Evolutionary conservation across 2,329 filamentous ascomycete genomes (phyloP), one percentile per base, ranked within the genome.

Genomic region (Pyrenochaeta sp.): DNA sequence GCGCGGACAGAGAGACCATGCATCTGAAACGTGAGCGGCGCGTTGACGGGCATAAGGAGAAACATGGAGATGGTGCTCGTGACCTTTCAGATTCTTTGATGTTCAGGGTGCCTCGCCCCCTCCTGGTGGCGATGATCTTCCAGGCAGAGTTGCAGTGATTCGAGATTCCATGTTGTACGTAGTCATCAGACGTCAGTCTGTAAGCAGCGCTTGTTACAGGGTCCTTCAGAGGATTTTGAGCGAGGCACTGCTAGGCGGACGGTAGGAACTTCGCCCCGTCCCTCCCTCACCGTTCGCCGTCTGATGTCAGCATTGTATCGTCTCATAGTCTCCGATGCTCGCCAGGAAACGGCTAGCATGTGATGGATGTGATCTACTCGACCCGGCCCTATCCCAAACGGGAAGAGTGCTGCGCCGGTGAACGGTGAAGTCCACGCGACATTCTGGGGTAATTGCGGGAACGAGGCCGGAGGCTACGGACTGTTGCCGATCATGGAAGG

Each of bases 241-340:
- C 22, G 17, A 17, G 34, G 22, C 34, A 23, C 21, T 27, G 41
- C 34, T 20, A 44, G 20, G 21, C 27, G 35, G 34, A 29, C 41
- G 34, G 28, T 32, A 32, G 34, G 34, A 27, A 37, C 17, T 32
- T 35, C 46, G 46, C 29, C 26, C 47, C 42, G 37, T 45, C 35
- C 46, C 36, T 44, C 41, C 45, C 45, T 48, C 34, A 50, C 47
- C 47, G 47, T 41, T 50, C 15, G 38, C 47, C 37, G 42, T 41
- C 47, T 50, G 42, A 50, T 45, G 37, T 50, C 47, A 50, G 47
- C 47, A 39, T 34, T 30, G 26, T 35, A 46, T 50, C 29, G 17
- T 14, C 10, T n/a, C 9, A 15, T 22, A 37, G 22, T 21, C 23
- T 29, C 20, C 24, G 21, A 31, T 36, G 2, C 27, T 15, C 21